phyloP scores from a whole-genome alignment of 163 green algal genomes.

The Scenedesmus sp. region DNA sequence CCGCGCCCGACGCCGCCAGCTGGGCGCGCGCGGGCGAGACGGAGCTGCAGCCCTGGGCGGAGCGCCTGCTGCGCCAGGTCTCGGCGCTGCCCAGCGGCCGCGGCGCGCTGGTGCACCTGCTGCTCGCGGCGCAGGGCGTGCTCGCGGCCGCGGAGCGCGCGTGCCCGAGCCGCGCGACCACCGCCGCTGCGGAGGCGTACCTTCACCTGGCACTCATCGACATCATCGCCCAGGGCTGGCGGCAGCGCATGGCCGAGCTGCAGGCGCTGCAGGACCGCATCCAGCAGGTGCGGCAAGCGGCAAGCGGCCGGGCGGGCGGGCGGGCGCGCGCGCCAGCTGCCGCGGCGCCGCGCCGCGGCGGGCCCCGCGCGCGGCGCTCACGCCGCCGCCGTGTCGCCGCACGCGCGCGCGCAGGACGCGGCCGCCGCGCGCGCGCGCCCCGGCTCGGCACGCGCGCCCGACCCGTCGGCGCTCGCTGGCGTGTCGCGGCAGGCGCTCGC shows the following conservation, averaged over 20 bases:
- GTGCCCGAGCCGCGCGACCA: neutral
- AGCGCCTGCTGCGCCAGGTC: conserved; percentile 14
- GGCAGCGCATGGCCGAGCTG: conserved; percentile 7
- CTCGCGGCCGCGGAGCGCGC: neutral
- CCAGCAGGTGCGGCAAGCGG: no score
- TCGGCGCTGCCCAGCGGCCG: neutral
- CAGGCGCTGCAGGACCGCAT: conserved; percentile 21
- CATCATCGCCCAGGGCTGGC: neutral
- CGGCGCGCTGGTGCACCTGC: neutral
- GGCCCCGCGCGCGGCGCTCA: no score
- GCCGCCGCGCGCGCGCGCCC: no score
- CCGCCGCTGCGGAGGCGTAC: conserved; percentile 8
- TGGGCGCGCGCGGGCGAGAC: no score
- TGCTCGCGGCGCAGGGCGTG: neutral
- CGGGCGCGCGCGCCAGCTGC: no score
- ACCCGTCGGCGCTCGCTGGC: no score
- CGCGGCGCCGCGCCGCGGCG: no score
- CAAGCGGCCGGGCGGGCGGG: no score
- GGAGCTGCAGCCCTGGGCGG: conserved; percentile 3
- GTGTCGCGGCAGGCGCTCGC: conserved; percentile 2
- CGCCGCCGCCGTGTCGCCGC: no score
- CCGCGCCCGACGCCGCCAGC: no score
- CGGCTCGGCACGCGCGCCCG: no score
- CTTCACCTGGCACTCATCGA: conserved; percentile 22
- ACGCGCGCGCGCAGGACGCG: no score